Conservation (phyloP, 2,329 filamentous ascomycete genomes). For the Neopestalotiopsis clavispora region DNA sequence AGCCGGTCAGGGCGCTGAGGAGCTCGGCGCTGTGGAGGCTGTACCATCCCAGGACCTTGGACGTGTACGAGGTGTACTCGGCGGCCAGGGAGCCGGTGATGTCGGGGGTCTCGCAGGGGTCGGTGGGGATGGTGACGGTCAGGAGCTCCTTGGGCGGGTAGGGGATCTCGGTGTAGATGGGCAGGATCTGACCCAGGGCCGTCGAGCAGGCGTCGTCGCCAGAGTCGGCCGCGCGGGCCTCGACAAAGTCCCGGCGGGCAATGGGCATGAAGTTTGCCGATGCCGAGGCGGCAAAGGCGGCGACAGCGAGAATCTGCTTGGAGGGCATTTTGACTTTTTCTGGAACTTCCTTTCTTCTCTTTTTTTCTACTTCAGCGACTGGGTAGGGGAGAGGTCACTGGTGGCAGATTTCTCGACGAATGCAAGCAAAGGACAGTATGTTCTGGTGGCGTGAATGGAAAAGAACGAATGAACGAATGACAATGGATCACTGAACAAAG, state of each 20-base stretch:
- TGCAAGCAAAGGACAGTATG: background rate
- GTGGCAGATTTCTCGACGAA: background rate
- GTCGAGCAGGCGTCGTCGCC: slow-evolving; percentile 24
- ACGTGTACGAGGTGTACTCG: slow-evolving; percentile 28
- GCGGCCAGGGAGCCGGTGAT: slow-evolving; percentile 27
- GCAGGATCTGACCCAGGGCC: slow-evolving; percentile 22
- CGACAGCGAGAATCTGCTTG: slow-evolving; percentile 15
- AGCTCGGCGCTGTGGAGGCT: slow-evolving; percentile 26
- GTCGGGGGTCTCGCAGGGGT: slow-evolving; percentile 28
- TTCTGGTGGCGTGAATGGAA: background rate
- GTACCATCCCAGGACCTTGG: slow-evolving; percentile 27
- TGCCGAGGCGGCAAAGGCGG: slow-evolving; percentile 22
- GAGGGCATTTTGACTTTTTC: slow-evolving; percentile 14
- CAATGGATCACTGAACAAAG: slow-evolving; percentile 2
- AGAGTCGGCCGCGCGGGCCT: slow-evolving; percentile 22
- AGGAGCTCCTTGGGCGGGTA: slow-evolving; percentile 26
- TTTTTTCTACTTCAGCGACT: background rate
- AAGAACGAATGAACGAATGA: slow-evolving; percentile 3
- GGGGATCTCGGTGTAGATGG: slow-evolving; percentile 25
- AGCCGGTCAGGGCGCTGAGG: slow-evolving; percentile 23
- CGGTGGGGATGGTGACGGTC: slow-evolving; percentile 18
- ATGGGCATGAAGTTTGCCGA: slow-evolving; percentile 26
- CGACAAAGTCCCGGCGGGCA: slow-evolving; percentile 25
- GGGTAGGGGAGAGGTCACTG: slow-evolving; percentile 2
- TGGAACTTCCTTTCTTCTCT: background rate